phyloP scores from a whole-genome alignment of 108 stramenopile genomes.

The Cyclostephanos tholiformis region DNA sequence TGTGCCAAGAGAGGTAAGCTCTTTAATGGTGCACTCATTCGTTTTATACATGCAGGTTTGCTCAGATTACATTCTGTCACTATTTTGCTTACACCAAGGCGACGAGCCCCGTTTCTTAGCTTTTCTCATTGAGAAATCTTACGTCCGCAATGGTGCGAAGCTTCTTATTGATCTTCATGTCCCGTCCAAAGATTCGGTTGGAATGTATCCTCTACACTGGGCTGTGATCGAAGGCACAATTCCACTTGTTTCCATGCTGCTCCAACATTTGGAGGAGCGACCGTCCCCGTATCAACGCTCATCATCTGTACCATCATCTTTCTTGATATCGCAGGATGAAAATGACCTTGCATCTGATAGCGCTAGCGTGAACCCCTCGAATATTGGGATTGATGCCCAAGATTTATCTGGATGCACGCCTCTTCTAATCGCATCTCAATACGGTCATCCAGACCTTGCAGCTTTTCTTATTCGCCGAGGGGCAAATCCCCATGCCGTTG shows the following conservation, averaged over 20 bases:
- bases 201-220: conserved; percentile 97
- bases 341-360: conserved; percentile 7
- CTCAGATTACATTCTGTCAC: background rate
- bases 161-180: conserved; percentile 53
- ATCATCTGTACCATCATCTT: conserved; percentile 27
- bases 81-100: conserved; percentile 17
- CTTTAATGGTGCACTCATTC: background rate
- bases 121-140: conserved; percentile 52
- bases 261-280: conserved; percentile 62
- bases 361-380: conserved; percentile 6
- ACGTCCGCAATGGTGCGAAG: conserved; percentile 32
- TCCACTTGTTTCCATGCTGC: conserved; percentile 70
- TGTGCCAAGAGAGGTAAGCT: conserved; percentile 83
- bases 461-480: conserved; percentile 84
- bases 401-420: conserved; percentile 90
- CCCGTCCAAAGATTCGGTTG: conserved; percentile 72
- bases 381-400: conserved; percentile 52
- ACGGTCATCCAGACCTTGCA: conserved; percentile 91
- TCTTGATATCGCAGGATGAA: conserved; percentile 31
- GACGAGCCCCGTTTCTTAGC: conserved; percentile 76
- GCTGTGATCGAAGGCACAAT: conserved; percentile 90
- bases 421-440: conserved; percentile 92
- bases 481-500: conserved; percentile 77
- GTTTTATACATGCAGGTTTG: background rate
- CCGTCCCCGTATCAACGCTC: conserved; percentile 27